Percentiles rank a stretch among this genome's conserved stretches.
These are phyloP conservation scores for Xylaria sp. DNA, from an alignment of 2,329 filamentous ascomycete genomes.

Conservation along the genomic window DNA sequence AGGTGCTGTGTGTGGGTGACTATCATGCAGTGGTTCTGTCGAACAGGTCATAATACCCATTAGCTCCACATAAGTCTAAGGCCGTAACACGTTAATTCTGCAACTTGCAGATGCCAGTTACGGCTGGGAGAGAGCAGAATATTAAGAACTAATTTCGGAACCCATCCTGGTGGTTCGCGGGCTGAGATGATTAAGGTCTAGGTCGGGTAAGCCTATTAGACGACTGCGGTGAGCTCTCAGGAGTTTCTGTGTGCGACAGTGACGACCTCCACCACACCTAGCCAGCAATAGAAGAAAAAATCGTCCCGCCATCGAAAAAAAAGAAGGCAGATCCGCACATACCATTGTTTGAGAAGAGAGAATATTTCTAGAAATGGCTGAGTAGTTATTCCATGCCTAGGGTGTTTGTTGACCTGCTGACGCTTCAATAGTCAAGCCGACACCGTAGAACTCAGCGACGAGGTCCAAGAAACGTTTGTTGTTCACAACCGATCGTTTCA, in stretches of 20 bases:
- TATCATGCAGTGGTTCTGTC: constrained; percentile 45
- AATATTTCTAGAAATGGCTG: constrained; percentile 41
- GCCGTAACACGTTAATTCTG: constrained; percentile 42
- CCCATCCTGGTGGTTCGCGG: constrained; percentile 38
- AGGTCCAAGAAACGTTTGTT: constrained; percentile 67
- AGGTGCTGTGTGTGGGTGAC: constrained; percentile 41
- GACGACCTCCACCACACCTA: constrained; percentile 33
- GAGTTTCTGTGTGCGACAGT: constrained; percentile 31
- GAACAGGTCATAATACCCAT: constrained; percentile 44
- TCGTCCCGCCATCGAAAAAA: constrained; percentile 24
- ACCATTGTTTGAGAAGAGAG: constrained; percentile 15
- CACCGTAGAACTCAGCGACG: constrained; percentile 60
- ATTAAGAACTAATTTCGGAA: constrained; percentile 43
- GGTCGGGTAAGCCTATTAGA: constrained; percentile 40
- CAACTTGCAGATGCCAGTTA: constrained; percentile 46
- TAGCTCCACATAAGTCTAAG: constrained; percentile 49
- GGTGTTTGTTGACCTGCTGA: constrained; percentile 39
- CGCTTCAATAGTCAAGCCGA: constrained; percentile 53
- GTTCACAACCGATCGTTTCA: constrained; percentile 74
- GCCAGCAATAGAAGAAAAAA: constrained; percentile 24
- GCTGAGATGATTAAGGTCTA: constrained; percentile 34
- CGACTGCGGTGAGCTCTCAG: constrained; percentile 30
- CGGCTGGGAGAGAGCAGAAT: constrained; percentile 41
- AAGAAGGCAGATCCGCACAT: constrained; percentile 13
- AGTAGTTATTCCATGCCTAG: constrained; percentile 41